Evolutionary conservation across 139 green algal genomes (phyloP), one percentile per base, ranked within the genome.

Genomic region (Nannochloris sp.): DNA sequence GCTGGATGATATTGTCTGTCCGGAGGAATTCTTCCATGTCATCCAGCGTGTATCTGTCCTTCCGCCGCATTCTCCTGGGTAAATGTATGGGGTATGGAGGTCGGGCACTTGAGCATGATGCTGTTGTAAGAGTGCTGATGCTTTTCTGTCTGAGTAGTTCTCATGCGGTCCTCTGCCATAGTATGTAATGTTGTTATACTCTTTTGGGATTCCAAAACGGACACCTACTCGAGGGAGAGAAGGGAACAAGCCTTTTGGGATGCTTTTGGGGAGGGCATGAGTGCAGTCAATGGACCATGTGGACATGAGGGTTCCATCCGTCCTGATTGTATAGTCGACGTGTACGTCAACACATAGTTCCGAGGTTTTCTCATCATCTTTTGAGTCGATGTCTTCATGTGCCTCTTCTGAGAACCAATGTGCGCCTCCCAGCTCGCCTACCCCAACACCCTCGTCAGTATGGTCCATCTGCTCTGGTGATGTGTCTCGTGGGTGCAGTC

Each of bases 111-210:
- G 3, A 3, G 64, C 66, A 14, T 5, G 9, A 57, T 83, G 67
- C 24, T 36, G 34, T 55, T 67, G 48, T 19, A 83, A n/a, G 14
- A 57, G 56, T 3, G 81, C 85, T 2, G 67, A 72, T 0, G 56
- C 57, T 68, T 91, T 84, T 27, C 92, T 74, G 68, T 98, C 92
- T 19, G 61, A 29, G 78, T 98, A 97, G 75, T 80, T 91, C 74
- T 97, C 91, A 57, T 96, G 87, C 0, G 90, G 91, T 3, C 91
- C 91, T 2, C 70, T 48, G 9, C 91, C 91, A 46, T 82, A 83
- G 16, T 23, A 46, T 12, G 44, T 6, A 24, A 44, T 46, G 10
- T 6, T 10, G 10, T 25, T 11, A 61, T 37, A 37, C 12, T n/a
- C 27, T 31, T 15, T 15, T 4, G 8, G 1, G 21, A 87, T 48